These are phyloP conservation scores for Noccaea bulbosa DNA, from an alignment of 345 rosid genomes.

Conservation along the genomic window DNA sequence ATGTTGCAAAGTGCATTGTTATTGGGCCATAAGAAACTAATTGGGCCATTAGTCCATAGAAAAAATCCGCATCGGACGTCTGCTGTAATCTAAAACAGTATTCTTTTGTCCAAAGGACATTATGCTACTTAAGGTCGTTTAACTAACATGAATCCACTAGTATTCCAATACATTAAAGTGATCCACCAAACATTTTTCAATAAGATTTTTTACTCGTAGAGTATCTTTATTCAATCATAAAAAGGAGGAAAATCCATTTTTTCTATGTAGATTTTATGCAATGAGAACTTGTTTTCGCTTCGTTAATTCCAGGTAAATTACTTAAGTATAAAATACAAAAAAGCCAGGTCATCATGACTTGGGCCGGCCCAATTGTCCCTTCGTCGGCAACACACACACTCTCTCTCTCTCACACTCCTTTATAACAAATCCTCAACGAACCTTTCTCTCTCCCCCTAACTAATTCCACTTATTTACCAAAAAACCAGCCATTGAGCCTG, in stretches of 20 bases:
- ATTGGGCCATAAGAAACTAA: slow-evolving; percentile 15
- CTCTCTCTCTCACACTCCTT: slow-evolving; percentile 21
- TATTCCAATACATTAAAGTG: slow-evolving; percentile 2
- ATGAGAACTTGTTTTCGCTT: slow-evolving; percentile 28
- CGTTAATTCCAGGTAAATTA: slow-evolving; percentile 23
- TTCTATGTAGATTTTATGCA: background rate
- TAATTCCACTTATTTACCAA: slow-evolving; percentile 23
- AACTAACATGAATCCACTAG: slow-evolving; percentile 23
- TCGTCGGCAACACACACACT: slow-evolving; percentile 10
- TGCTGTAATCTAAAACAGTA: background rate
- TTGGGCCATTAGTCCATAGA: background rate
- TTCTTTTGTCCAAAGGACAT: slow-evolving; percentile 16
- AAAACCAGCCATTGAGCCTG: slow-evolving; percentile 52
- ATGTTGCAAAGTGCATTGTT: background rate
- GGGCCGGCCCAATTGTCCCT: slow-evolving; percentile 39
- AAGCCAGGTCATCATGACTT: slow-evolving; percentile 21
- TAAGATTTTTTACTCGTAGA: slow-evolving; percentile 6
- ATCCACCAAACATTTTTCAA: background rate
- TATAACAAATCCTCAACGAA: slow-evolving; percentile 27
- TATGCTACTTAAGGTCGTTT: slow-evolving; percentile 28
- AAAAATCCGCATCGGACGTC: background rate
- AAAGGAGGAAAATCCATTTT: slow-evolving; percentile 15
- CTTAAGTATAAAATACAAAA: background rate
- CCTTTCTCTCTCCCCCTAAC: background rate
- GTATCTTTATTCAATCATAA: slow-evolving; percentile 7